A percentile compares a stretch with the other conserved stretches of the same genome.
phyloP scores from a whole-genome alignment of 2,329 filamentous ascomycete genomes.

The Chaetomiaceae sp. region DNA sequence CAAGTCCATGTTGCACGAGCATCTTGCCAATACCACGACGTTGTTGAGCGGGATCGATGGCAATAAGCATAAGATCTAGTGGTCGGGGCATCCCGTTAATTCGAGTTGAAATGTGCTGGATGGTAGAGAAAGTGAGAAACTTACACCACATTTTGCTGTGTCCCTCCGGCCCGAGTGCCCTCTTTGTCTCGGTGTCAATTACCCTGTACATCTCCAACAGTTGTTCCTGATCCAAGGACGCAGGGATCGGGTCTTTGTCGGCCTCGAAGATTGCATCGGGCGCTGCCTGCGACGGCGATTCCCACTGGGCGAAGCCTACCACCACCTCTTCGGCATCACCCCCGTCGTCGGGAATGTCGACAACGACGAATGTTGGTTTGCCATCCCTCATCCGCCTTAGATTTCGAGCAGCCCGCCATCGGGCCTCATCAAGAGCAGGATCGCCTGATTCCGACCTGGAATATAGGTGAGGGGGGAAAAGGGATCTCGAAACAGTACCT shows the following conservation, averaged over 20 bases:
- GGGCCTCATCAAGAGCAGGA: conserved; percentile 12
- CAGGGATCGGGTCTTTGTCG: conserved; percentile 4
- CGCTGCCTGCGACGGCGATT: conserved; percentile 8
- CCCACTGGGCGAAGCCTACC: conserved; percentile 24
- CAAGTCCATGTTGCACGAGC: conserved; percentile 25
- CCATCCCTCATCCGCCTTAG: conserved; percentile 18
- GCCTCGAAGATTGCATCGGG: neutral
- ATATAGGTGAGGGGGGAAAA: conserved; percentile 20
- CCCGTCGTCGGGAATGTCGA: conserved; percentile 14
- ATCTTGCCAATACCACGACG: conserved; percentile 28
- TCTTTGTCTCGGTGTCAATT: conserved; percentile 5
- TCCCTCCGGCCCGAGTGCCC: conserved; percentile 14
- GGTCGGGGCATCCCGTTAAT: neutral
- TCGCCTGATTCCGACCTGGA: conserved; percentile 12
- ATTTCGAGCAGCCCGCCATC: conserved; percentile 18
- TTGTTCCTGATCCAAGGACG: conserved; percentile 9
- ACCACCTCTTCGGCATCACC: conserved; percentile 8
- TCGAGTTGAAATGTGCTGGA: neutral
- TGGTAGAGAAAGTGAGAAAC: neutral
- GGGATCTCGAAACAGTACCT: conserved; percentile 7
- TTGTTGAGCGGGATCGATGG: conserved; percentile 27
- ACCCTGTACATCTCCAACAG: neutral
- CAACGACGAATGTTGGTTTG: conserved; percentile 19
- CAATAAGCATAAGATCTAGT: conserved; percentile 25
- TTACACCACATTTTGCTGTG: conserved; percentile 25